Percentiles rank a stretch among this genome's conserved stretches.
Evolutionary conservation across 208 protist genomes (phyloP).

Genomic region (Crithidia fasciculata): DNA sequence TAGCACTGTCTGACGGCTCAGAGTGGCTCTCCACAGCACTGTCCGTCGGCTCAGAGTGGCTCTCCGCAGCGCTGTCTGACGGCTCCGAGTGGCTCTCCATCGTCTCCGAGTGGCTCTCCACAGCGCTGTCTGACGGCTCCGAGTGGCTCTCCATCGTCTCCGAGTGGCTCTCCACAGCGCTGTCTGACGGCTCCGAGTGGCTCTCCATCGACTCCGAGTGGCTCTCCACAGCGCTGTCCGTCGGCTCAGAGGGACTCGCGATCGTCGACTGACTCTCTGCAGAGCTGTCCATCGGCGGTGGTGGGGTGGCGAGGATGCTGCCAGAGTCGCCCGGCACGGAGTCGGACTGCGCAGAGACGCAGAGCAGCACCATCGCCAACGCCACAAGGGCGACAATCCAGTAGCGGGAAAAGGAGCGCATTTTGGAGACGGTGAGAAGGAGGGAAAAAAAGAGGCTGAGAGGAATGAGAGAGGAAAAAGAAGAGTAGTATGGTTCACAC

Average conservation of each 20-base stretch:
- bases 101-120: no score
- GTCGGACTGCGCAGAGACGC: conserved; percentile 7
- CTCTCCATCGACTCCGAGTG: no score
- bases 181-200: no score
- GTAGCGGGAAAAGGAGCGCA: background rate
- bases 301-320: background rate
- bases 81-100: no score
- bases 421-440: background rate
- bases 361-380: conserved; percentile 1
- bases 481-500: background rate
- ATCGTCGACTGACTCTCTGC: no score
- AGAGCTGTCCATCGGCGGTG: background rate
- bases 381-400: background rate
- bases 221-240: no score
- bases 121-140: no score
- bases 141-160: no score
- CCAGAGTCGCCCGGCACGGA: background rate
- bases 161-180: background rate
- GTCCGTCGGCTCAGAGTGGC: no score
- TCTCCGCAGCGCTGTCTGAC: background rate
- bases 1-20: no score
- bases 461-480: background rate
- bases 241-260: no score
- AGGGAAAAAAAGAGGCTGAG: background rate
- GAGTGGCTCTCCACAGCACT: no score